Conservation (phyloP, 1,284 basidiomycete species). For the Malassezia yamatoensis region DNA sequence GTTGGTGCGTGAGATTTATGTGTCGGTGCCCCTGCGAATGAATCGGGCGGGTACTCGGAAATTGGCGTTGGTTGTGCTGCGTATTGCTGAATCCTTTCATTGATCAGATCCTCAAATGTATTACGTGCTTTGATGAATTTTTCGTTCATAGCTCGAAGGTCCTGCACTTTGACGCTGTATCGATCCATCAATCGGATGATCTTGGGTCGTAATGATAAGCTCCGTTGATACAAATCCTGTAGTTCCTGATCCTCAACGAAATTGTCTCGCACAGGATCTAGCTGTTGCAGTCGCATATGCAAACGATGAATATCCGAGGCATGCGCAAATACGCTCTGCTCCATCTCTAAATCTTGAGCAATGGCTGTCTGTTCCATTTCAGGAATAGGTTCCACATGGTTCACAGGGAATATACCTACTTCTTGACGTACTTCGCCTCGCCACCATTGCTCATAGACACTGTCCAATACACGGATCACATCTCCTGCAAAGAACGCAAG, state of each 20-base stretch:
- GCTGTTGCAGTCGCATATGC: slow-evolving; percentile 64
- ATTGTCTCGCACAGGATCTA: slow-evolving; percentile 68
- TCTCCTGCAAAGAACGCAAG: slow-evolving; percentile 87
- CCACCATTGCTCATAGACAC: slow-evolving; percentile 98
- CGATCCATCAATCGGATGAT: slow-evolving; percentile 94
- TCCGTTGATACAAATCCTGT: slow-evolving; percentile 78
- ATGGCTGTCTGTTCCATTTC: slow-evolving; percentile 72
- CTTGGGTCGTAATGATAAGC: slow-evolving; percentile 79
- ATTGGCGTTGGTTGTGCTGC: neutral
- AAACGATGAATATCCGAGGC: slow-evolving; percentile 78
- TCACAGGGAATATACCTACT: slow-evolving; percentile 95
- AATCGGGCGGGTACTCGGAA: neutral
- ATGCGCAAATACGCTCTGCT: slow-evolving; percentile 73
- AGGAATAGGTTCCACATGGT: slow-evolving; percentile 82
- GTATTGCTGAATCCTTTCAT: slow-evolving; percentile 8
- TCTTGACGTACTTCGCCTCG: slow-evolving; percentile 80
- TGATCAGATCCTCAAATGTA: slow-evolving; percentile 59
- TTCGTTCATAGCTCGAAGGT: slow-evolving; percentile 79
- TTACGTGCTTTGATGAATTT: slow-evolving; percentile 70
- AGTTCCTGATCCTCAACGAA: slow-evolving; percentile 80
- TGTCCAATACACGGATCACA: slow-evolving; percentile 87
- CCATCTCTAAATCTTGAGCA: slow-evolving; percentile 73
- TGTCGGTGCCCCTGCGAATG: neutral
- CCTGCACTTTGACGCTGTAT: slow-evolving; percentile 55
- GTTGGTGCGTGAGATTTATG: neutral